Base-by-base conservation (phyloP, 2,329 filamentous ascomycete genomes). In the Fusarium anthophilum region DNA sequence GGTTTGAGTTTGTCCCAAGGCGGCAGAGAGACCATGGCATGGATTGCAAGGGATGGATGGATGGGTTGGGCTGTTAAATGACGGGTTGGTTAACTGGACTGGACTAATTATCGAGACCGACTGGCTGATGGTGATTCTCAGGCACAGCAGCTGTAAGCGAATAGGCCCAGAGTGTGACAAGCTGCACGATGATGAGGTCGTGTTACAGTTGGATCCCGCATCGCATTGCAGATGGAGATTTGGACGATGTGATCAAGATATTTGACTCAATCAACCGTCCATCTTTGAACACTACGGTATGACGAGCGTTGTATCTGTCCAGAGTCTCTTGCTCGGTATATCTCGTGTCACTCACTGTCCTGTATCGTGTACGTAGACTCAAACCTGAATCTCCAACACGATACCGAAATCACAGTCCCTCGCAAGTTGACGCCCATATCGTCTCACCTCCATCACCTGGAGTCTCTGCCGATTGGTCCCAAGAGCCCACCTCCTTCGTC, bases 131-230 rank as follows among this genome's bases (percentile, higher is more conserved):
- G 39, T 48, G 68, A 74, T 74, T 72, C 72, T 74, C 72, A 74
- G 72, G 72, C 58, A 74, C 72, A 69, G 41, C 50, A 61, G 53
- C 59, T 70, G 61, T 66, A 74, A 65, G 62, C 72, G 72, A 69
- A 66, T 61, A 48, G 59, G 55, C 47, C 47, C 39, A 53, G 45
- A 51, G 51, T 73, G 71, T 74, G 68, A 74, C 63, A 58, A 70
- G 51, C 71, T 75, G 72, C 72, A 75, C 72, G 72, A 75, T 75
- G 72, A 75, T 75, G 72, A 74, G 62, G 65, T 73, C 65, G 55
- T 63, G 63, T 58, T 73, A 58, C 71, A 73, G 68, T 65, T 50
- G 53, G 60, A 67, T 68, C 63, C 65, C 62, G 65, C 62, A 67
- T 65, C 48, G 59, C 63, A 66, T 51, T 54, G 70, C 59, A 69